These are phyloP conservation scores for Boletellus ananas DNA, from an alignment of 768 basidiomycete species.

Conservation along the genomic window DNA sequence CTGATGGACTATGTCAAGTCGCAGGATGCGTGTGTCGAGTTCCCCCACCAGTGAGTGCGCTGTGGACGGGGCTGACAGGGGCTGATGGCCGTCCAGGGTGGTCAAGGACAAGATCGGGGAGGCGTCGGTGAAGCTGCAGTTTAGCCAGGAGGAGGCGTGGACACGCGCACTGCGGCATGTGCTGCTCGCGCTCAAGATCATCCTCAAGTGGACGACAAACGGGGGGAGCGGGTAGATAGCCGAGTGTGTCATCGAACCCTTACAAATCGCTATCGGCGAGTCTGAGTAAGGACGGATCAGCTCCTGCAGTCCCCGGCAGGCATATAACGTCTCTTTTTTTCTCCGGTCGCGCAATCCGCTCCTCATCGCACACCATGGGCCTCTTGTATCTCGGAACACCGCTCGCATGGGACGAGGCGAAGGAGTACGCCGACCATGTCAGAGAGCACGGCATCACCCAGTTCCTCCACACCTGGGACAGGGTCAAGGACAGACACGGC, in stretches of 20 bases:
- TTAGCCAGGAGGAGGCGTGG: constrained; percentile 95
- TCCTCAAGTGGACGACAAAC: constrained; percentile 83
- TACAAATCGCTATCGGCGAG: constrained; percentile 16
- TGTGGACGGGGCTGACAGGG: neutral
- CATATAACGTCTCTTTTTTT: too few species aligned
- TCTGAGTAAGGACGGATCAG: constrained; percentile 17
- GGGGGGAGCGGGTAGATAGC: constrained; percentile 54
- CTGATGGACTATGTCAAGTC: constrained; percentile 81
- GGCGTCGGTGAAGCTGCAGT: constrained; percentile 89
- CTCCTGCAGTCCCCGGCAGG: neutral
- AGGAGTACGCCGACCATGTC: constrained; percentile 84
- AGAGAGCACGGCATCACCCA: constrained; percentile 91
- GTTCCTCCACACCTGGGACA: constrained; percentile 91
- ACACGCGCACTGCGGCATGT: constrained; percentile 91
- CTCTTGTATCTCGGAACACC: constrained; percentile 91
- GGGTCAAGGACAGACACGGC: constrained; percentile 83
- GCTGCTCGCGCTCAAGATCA: constrained; percentile 81
- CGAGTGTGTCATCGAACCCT: neutral
- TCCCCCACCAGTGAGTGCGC: constrained; percentile 78
- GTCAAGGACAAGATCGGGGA: constrained; percentile 95
- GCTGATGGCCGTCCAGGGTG: constrained; percentile 48
- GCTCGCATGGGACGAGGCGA: constrained; percentile 86
- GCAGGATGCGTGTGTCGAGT: constrained; percentile 68
- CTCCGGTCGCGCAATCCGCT: constrained; percentile 12
- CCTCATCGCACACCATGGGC: constrained; percentile 58